Evolutionary conservation across 306 rosid species (phyloP), one percentile per base, ranked within the genome.

Genomic region (Citrullus mucosospermus): DNA sequence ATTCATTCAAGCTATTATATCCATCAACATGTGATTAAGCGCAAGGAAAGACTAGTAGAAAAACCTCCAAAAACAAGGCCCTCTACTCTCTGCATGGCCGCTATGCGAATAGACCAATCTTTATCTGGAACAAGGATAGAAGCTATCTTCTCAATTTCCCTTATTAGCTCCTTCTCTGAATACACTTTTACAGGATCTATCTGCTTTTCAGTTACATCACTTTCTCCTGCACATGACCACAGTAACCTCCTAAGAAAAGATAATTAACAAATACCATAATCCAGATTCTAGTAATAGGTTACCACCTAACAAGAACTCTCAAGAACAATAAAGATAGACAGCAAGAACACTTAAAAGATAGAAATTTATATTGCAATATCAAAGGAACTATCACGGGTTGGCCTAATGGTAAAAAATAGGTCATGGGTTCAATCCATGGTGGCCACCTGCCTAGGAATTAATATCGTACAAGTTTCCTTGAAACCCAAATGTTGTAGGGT

Each of bases 21-120:
- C 22, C 22, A 60, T 17, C 46, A 77, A n/a, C 73, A 43, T 25
- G 17, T 46, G 44, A 46, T 77, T 14, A 6, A 43, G 17, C 12
- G 17, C 32, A 15, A 69, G 14, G 75, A 78, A 83, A 43, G 44
- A 44, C 34, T 70, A 11, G 79, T 28, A 78, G 25, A 78, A 85
- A 76, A 81, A 96, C 99, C 99, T 91, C 99, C 99, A 80, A 54
- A 87, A 88, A 96, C 88, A 85, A 96, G 94, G 50, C 91, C 96
- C 87, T 96, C 99, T 66, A 93, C 80, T 90, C 96, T 93, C 86
- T 91, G 99, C 93, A 96, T 85, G 55, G 96, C 98, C 82, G 98
- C 87, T 60, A 96, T 93, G 67, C 99, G 93, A 74, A 93, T 56
- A 15, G 96, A 91, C 99, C 99, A 96, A 83, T 96, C 99, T 89